Base-by-base conservation (phyloP, 2,329 filamentous ascomycete species). In the Nothomitra cinnamomea region DNA sequence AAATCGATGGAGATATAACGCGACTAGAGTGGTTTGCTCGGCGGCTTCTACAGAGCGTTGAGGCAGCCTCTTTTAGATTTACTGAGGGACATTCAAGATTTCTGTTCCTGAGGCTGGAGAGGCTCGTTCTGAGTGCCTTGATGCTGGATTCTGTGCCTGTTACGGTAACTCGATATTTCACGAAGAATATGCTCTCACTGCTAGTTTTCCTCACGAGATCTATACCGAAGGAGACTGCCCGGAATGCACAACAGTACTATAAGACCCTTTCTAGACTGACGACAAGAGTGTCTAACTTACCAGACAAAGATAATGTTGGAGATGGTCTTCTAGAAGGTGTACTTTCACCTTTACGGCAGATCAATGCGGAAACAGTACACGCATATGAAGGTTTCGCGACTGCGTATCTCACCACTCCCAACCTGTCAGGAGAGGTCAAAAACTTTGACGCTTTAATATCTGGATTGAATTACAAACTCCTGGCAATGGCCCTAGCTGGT, bases 391-490 rank as follows among this genome's bases (percentile, higher is more conserved):
- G 67, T 55, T 70, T 73, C 60, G 67, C 65, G 5, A 63, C 60
- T 36, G 66, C 63, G 28, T 74, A 75, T 58, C 63, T 78, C 53
- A 69, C 67, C 0, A 65, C 68, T n/a, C 66, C 70, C 2, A 62
- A 68, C 42, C 63, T 74, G 8, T 58, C 65, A 57, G 54, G 62
- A 54, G 57, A 63, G 59, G 53, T 69, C 58, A 63, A 68, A 13
- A 60, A 63, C 2, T 62, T 75, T 53, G 64, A 68, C 57, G 58
- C 56, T 3, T 60, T 79, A 36, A 70, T 73, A 32, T 66, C 68
- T 17, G 65, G 66, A 17, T 67, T 78, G 55, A 73, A 77, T 58
- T 75, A 75, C 58, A 73, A 74, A 56, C 60, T 74, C 45, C 60
- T 74, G 24, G 66, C 68, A 4, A 64, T 64, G 40, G 66, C 66